Evolutionary conservation across 1,284 basidiomycete species (phyloP).

Genomic region (Vanrija sp.): DNA sequence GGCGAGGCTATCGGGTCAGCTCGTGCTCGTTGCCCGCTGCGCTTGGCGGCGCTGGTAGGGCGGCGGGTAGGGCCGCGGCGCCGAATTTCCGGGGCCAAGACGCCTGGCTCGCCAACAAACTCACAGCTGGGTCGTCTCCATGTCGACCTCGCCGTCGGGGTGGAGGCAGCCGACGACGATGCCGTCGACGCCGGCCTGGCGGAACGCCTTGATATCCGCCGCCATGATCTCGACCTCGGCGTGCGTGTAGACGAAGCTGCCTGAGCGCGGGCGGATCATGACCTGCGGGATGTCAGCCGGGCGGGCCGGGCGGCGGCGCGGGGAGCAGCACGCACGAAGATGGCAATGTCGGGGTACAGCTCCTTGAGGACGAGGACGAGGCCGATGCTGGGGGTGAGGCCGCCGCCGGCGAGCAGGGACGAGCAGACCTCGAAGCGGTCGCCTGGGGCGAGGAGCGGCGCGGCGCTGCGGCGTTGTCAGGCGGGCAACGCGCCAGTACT

Average conservation of each 20-base stretch:
- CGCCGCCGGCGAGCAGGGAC: conserved; percentile 62
- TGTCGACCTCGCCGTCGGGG: conserved; percentile 60
- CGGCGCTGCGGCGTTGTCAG: conserved; percentile 14
- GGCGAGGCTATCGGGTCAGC: conserved; percentile 44
- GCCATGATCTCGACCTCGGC: conserved; percentile 66
- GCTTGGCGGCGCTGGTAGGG: too few relatives aligned
- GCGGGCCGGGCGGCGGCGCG: background rate
- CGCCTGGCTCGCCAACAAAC: background rate
- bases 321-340: conserved; percentile 57
- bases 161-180: conserved; percentile 67
- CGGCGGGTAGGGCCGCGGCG: background rate
- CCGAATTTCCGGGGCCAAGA: background rate
- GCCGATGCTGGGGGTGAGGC: conserved; percentile 70
- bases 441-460: conserved; percentile 7
- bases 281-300: conserved; percentile 49
- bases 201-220: conserved; percentile 57
- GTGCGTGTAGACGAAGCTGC: conserved; percentile 68
- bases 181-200: conserved; percentile 56
- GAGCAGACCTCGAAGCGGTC: conserved; percentile 67
- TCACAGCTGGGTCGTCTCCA: conserved; percentile 50
- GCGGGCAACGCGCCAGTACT: background rate
- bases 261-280: conserved; percentile 71
- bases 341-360: conserved; percentile 53
- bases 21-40: background rate
- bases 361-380: conserved; percentile 59